Evolutionary conservation across 2,329 filamentous ascomycete genomes (phyloP).

Genomic region (Diaporthe sp.): DNA sequence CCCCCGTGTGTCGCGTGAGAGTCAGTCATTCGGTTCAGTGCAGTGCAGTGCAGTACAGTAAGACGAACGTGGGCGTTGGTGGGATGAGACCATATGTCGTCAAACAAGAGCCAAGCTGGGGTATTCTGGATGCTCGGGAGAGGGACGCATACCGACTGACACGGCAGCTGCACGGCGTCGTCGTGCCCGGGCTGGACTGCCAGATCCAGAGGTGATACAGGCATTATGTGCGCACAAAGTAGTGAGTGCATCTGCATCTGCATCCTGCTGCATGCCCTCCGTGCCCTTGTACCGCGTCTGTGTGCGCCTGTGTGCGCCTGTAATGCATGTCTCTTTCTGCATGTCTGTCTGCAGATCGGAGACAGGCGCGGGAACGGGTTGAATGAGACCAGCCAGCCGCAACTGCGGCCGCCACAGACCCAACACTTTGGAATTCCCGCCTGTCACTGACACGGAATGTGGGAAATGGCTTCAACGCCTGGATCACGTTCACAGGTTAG

Average conservation of each 20-base stretch:
- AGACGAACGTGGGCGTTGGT: not conserved
- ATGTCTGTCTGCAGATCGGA: constrained; percentile 24
- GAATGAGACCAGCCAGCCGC: not conserved
- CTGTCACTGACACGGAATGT: constrained; percentile 14
- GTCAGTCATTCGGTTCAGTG: not conserved
- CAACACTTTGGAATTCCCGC: constrained; percentile 24
- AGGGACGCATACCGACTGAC: not conserved
- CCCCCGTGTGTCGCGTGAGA: not conserved
- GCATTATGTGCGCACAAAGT: constrained; percentile 1
- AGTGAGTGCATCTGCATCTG: constrained; percentile 10
- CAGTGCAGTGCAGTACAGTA: not conserved
- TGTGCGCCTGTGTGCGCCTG: constrained; percentile 9
- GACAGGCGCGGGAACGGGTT: not conserved
- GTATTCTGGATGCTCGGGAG: too few species aligned
- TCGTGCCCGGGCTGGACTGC: constrained; percentile 4
- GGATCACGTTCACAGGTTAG: not conserved
- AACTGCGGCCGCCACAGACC: constrained; percentile 22
- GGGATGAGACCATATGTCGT: not conserved
- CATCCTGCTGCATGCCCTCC: not conserved
- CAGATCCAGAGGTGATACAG: constrained; percentile 24
- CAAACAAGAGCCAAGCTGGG: not conserved
- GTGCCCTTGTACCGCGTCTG: constrained; percentile 7
- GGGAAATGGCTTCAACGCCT: constrained; percentile 6
- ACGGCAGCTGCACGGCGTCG: constrained; percentile 10
- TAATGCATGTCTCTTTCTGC: not conserved